Base-by-base conservation (phyloP, 208 protist species). In the Acanthamoeba sp. region DNA sequence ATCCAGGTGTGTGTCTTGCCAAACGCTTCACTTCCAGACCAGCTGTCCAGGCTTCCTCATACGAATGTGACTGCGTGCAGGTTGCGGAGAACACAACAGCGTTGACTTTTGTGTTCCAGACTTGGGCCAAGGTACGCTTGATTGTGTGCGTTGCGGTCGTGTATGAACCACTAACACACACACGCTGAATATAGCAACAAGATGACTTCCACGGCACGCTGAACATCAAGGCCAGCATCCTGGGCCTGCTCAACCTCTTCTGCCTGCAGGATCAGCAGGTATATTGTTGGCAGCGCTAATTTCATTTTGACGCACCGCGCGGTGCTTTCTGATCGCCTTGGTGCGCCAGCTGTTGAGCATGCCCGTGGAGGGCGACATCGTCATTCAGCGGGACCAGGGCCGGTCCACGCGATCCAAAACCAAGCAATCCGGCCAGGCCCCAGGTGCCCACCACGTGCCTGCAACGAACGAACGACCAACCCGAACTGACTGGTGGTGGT, bases 161-260 rank as follows among this genome's bases (percentile, higher is more conserved):
- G n/a, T n/a, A n/a, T n/a, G n/a, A n/a, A n/a, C n/a, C n/a, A n/a
- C n/a, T n/a, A n/a, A n/a, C n/a, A n/a, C n/a, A n/a, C n/a, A n/a
- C n/a, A n/a, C n/a, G n/a, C n/a, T n/a, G n/a, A n/a, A n/a, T n/a
- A n/a, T n/a, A 91, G 57, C 85, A 91, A 38, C 85, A 91, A 50
- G 85, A 91, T n/a, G 85, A 91, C 38, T 73, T 91, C 42, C 48
- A 91, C 40, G 85, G 85, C 24, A 73, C 34, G 32, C 48, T 91
- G 24, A 91, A 91, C 55, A 91, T 91, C 85, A 91, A 91, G 85
- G 85, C 52, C 42, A 91, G 85, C 42, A 88, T 88, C 18, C 27
- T 88, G 78, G 78, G 78, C 45, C 24, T 88, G 1, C 48, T 50
- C 48, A 59, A 59, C 48, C 42, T 88, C 40, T 88, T 88, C 78